phyloP scores from a whole-genome alignment of 805 yeast species.

The Starmerella apicola region DNA sequence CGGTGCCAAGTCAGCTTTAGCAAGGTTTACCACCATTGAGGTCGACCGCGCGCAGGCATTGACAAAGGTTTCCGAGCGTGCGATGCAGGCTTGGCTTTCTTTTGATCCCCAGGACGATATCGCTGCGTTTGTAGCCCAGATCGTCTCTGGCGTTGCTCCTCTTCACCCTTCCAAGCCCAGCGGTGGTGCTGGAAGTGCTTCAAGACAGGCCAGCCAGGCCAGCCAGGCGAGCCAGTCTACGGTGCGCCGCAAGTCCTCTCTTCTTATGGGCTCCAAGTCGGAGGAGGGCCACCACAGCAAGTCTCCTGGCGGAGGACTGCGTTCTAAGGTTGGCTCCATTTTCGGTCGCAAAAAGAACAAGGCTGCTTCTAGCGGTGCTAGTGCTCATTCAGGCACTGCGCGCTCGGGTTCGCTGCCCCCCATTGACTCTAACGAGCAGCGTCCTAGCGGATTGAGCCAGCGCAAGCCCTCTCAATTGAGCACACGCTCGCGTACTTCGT shows the following conservation, averaged over 20 bases:
- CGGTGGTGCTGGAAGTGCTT: background rate
- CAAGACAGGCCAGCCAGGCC: conserved; percentile 15
- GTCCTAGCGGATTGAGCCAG: conserved; percentile 18
- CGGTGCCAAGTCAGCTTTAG: conserved; percentile 51
- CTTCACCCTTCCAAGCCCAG: background rate
- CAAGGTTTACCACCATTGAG: conserved; percentile 50
- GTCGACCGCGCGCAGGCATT: conserved; percentile 40
- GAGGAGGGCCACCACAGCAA: conserved; percentile 1
- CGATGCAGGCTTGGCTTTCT: conserved; percentile 52
- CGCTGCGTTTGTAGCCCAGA: conserved; percentile 37
- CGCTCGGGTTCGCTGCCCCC: conserved; percentile 7
- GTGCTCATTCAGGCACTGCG: conserved; percentile 2
- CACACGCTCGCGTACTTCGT: conserved; percentile 2
- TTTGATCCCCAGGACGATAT: conserved; percentile 53
- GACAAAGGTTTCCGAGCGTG: conserved; percentile 44
- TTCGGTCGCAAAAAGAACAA: conserved; percentile 25
- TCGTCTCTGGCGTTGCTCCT: conserved; percentile 22
- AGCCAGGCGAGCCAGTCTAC: conserved; percentile 14
- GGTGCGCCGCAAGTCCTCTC: conserved; percentile 6
- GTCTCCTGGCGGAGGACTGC: conserved; percentile 15
- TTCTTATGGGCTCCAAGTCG: background rate
- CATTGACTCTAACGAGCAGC: no score
- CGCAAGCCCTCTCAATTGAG: conserved; percentile 11
- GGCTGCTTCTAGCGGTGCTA: conserved; percentile 2
- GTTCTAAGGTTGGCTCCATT: conserved; percentile 29